Evolutionary conservation across 306 rosid species (phyloP), one percentile per base, ranked within the genome.

Genomic region (Corylus avellana): DNA sequence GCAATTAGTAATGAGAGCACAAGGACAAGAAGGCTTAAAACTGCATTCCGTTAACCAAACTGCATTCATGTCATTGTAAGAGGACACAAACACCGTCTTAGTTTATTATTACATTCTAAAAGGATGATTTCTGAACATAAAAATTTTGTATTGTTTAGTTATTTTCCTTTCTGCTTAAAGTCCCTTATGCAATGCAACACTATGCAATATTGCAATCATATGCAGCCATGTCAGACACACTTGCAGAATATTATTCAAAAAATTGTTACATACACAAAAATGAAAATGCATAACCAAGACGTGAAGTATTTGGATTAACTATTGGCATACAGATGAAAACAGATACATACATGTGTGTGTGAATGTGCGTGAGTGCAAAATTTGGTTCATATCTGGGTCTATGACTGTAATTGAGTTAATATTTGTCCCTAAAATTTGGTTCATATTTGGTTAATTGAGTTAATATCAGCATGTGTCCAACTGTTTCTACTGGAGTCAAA

Each of bases 1-100:
- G 66, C 44, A 70, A 59, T 81, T 62, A 79, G 48, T 58, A 18
- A 57, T 63, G 59, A 59, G 47, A 57, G 83, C 42, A 55, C 39
- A 61, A 73, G 2, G 53, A 18, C 22, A 67, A 78, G 39, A 63
- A 55, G 70, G 64, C 50, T 44, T 27, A 69, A 20, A 39, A 51
- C 75, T 71, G 59, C 55, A 73, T 51, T 78, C 57, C 44, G 14
- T 74, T 50, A 50, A 73, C 76, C 76, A 56, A 78, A 54, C 16
- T 66, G 27, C 55, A 70, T 78, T 51, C 35, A 22, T 17, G 27
- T 39, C 73, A 62, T 61, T 51, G 39, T 27, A 56, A n/a, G 56
- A 20, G 58, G 59, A 47, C 75, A 63, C 32, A 22, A 59, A 48
- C 2, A 27, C 22, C 72, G 27, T 56, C 50, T 47, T 25, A 48